Percentiles rank a stretch among this genome's conserved stretches.
These are phyloP conservation scores for Globisporangium cederbergense DNA, from an alignment of 352 stramenopile species.

Conservation along the genomic window DNA sequence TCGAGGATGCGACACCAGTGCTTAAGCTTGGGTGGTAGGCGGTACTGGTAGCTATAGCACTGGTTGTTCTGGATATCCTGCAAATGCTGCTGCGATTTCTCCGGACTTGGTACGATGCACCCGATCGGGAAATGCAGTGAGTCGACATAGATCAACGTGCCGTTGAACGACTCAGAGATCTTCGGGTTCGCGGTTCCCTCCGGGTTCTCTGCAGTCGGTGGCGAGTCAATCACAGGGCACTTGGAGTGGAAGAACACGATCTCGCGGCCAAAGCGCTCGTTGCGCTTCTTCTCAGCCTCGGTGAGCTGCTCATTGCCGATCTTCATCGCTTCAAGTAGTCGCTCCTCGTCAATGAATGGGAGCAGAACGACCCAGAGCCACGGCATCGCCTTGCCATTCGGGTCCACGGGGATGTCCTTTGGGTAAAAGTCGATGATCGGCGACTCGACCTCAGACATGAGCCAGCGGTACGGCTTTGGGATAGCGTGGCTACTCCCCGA, in stretches of 20 bases:
- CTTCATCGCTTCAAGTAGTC: conserved; percentile 90
- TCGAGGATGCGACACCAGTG: conserved; percentile 65
- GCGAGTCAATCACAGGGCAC: conserved; percentile 39
- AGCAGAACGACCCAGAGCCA: conserved; percentile 99
- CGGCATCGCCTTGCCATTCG: conserved; percentile 98
- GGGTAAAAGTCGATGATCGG: conserved; percentile 98
- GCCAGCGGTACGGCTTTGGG: conserved; percentile 90
- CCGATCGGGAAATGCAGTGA: conserved; percentile 73
- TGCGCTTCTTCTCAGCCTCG: conserved; percentile 78
- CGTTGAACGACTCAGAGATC: conserved; percentile 66
- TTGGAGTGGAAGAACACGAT: conserved; percentile 83
- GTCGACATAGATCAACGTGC: conserved; percentile 69
- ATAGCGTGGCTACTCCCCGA: conserved; percentile 92
- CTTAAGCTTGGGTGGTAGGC: conserved; percentile 39
- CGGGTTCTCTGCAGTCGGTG: conserved; percentile 36
- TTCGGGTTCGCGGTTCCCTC: conserved; percentile 42
- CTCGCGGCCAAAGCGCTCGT: conserved; percentile 77
- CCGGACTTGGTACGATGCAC: conserved; percentile 67
- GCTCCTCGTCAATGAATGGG: conserved; percentile 98
- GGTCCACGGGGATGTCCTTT: conserved; percentile 94
- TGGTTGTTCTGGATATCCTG: conserved; percentile 84
- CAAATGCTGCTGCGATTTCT: conserved; percentile 68
- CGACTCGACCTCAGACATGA: conserved; percentile 95
- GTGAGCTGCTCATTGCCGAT: conserved; percentile 62
- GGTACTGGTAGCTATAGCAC: conserved; percentile 84